A percentile compares a stretch with the other conserved stretches of the same genome.
Evolutionary conservation across 257 asterid genomes (phyloP).

Genomic region (Misopates orontium): DNA sequence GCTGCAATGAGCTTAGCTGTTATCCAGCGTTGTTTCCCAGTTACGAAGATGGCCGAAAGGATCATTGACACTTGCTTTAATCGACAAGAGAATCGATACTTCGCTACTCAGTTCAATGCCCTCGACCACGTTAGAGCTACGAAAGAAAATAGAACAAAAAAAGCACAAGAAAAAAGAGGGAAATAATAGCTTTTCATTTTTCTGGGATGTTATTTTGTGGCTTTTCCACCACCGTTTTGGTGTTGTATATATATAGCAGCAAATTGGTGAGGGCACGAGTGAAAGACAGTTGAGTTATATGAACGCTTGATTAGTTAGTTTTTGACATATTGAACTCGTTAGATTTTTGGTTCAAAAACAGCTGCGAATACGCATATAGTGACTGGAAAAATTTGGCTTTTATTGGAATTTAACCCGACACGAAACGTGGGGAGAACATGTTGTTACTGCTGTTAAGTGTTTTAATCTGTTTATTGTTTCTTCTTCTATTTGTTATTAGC

Average conservation of each 20-base stretch:
- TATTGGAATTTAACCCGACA: conserved; percentile 47
- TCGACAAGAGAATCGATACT: conserved; percentile 43
- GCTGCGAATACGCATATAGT: conserved; percentile 52
- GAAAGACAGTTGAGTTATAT: conserved; percentile 4
- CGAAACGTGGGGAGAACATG: conserved; percentile 60
- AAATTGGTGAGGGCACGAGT: conserved; percentile 22
- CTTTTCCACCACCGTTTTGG: conserved; percentile 12
- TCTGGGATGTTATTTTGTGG: too few relatives aligned
- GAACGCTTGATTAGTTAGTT: conserved; percentile 33
- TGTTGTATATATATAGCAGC: conserved; percentile 32
- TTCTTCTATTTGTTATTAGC: background rate
- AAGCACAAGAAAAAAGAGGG: conserved; percentile 31
- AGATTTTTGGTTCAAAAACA: conserved; percentile 66
- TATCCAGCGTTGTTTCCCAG: too few relatives aligned
- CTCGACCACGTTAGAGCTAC: conserved; percentile 26
- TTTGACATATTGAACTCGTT: conserved; percentile 41
- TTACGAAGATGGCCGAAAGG: conserved; percentile 47
- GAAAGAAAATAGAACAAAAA: conserved; percentile 20
- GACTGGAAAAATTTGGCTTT: conserved; percentile 47
- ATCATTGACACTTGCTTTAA: conserved; percentile 52
- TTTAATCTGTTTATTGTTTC: conserved; percentile 34
- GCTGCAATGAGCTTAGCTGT: conserved; percentile 45
- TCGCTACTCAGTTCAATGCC: conserved; percentile 31
- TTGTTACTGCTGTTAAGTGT: conserved; percentile 35
- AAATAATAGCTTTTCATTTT: conserved; percentile 36